Evolutionary conservation across 2,329 filamentous ascomycete species (phyloP).

Genomic region (Myriosclerotinia duriaeana): DNA sequence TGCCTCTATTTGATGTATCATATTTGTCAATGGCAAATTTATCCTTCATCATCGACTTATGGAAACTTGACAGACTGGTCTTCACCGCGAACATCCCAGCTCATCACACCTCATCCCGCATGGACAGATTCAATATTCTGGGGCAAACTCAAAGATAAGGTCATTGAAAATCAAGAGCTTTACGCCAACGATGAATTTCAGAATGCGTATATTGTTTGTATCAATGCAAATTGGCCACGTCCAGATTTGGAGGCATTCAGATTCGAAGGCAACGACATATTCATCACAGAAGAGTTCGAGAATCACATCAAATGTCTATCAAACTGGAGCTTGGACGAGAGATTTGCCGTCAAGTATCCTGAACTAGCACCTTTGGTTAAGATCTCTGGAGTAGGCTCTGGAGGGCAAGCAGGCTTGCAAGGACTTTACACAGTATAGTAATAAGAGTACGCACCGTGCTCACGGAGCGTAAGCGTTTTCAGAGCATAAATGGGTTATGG

Average conservation of each 20-base stretch:
- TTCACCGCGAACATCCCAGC: conserved; percentile 32
- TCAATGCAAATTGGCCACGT: conserved; percentile 43
- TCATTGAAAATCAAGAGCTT: conserved; percentile 42
- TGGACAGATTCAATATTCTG: conserved; percentile 41
- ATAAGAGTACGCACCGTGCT: background rate
- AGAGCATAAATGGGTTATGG: background rate
- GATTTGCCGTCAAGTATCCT: conserved; percentile 34
- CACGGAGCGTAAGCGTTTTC: background rate
- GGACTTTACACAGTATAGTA: background rate
- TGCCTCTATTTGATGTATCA: conserved; percentile 32
- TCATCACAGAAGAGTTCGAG: conserved; percentile 30
- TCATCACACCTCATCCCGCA: conserved; percentile 41
- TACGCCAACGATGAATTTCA: conserved; percentile 45
- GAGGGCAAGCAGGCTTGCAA: background rate
- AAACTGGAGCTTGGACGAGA: conserved; percentile 37
- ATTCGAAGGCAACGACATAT: conserved; percentile 32
- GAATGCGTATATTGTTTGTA: conserved; percentile 40
- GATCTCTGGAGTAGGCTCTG: background rate
- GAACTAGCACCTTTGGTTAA: conserved; percentile 29
- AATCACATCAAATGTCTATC: conserved; percentile 28
- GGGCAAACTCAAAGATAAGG: conserved; percentile 41
- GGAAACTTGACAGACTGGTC: conserved; percentile 34
- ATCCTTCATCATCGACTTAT: conserved; percentile 29
- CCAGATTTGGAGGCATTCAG: conserved; percentile 29
- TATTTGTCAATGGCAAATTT: conserved; percentile 36